phyloP scores from a whole-genome alignment of 2,329 filamentous ascomycete genomes.

The Botryotinia convoluta region DNA sequence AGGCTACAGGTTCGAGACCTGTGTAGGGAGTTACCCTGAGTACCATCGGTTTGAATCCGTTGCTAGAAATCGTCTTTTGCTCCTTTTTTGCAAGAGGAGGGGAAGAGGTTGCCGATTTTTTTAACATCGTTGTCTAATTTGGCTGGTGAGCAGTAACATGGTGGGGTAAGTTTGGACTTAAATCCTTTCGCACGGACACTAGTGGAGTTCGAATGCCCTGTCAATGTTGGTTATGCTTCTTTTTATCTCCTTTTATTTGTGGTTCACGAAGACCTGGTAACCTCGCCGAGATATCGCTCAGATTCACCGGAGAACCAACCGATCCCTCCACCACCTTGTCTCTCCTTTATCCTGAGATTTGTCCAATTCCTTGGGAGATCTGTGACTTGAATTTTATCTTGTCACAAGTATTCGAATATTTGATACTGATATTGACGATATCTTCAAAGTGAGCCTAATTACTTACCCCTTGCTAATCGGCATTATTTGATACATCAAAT shows the following conservation, averaged over 20 bases:
- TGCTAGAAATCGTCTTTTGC: neutral
- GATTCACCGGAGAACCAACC: neutral
- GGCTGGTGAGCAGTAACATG: neutral
- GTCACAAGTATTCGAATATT: neutral
- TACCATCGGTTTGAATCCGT: neutral
- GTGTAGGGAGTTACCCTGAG: constrained; percentile 3
- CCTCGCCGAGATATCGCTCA: neutral
- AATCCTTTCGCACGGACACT: neutral
- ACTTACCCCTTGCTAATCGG: neutral
- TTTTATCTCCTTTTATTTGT: neutral
- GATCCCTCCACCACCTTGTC: neutral
- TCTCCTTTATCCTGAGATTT: neutral
- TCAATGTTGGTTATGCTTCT: neutral
- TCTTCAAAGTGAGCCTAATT: neutral
- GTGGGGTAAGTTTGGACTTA: neutral
- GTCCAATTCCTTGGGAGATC: neutral
- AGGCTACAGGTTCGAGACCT: constrained; percentile 10
- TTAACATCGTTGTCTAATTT: neutral
- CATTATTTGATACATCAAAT: neutral
- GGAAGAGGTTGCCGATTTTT: neutral
- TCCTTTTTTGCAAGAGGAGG: neutral
- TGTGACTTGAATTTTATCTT: neutral
- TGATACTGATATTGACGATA: neutral
- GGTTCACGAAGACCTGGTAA: neutral
- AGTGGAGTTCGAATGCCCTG: neutral